phyloP scores from a whole-genome alignment of 1,284 basidiomycete species.

The Ganoderma multipileum region DNA sequence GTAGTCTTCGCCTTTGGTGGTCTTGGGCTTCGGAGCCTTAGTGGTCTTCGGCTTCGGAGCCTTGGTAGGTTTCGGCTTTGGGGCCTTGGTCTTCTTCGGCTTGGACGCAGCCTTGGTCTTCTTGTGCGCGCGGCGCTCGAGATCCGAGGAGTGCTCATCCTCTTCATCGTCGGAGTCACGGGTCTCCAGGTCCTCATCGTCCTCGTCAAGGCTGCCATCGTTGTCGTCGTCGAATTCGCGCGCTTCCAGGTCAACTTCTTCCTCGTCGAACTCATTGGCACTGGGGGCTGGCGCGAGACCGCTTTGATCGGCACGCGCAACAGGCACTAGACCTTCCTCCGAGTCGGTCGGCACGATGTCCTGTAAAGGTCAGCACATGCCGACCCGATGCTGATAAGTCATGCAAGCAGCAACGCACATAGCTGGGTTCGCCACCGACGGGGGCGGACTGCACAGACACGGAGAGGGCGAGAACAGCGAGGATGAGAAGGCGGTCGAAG shows the following conservation, averaged over 20 bases:
- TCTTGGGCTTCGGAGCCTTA: neutral
- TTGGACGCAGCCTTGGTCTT: neutral
- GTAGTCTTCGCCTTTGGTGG: neutral
- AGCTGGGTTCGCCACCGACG: neutral
- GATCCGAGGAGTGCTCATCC: no score
- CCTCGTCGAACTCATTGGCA: neutral
- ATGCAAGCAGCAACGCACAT: neutral
- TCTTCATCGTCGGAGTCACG: no score
- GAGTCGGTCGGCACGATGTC: neutral
- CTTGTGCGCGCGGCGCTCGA: neutral
- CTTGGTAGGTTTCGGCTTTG: no score
- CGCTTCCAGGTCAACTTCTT: neutral
- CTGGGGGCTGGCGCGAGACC: neutral
- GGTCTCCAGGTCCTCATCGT: no score
- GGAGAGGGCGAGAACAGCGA: no score
- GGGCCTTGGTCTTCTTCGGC: no score
- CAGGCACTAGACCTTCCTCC: no score
- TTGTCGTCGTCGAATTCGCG: no score
- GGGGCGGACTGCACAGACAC: neutral
- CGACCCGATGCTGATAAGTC: neutral
- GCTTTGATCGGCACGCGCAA: no score
- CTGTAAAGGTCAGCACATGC: no score
- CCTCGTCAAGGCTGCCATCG: no score
- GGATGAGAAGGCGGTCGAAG: neutral
- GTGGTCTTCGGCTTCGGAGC: no score